phyloP scores from a whole-genome alignment of 257 asterid genomes.

The Voacanga thouarsii region DNA sequence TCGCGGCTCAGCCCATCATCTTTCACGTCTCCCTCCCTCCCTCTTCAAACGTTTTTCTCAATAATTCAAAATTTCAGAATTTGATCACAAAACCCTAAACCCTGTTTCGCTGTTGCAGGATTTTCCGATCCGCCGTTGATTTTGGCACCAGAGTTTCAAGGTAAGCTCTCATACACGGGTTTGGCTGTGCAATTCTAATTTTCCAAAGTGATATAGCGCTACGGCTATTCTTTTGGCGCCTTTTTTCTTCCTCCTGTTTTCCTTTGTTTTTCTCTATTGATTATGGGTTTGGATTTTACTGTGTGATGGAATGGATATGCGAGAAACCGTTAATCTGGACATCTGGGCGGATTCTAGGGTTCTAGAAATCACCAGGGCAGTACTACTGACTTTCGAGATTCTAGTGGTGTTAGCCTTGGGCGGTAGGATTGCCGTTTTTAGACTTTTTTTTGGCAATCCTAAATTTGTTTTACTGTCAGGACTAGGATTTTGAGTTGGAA shows the following conservation, averaged over 20 bases:
- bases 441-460: not conserved
- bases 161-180: not conserved
- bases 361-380: not conserved
- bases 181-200: not conserved
- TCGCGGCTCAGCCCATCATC: slow-evolving; percentile 30
- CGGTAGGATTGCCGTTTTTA: not conserved
- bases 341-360: not conserved
- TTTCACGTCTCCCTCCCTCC: slow-evolving; percentile 17
- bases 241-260: not conserved
- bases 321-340: not conserved
- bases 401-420: not conserved
- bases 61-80: slow-evolving; percentile 17
- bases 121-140: slow-evolving; percentile 13
- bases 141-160: not conserved
- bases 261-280: not conserved
- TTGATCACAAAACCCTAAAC: slow-evolving; percentile 24
- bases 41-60: not conserved
- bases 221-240: slow-evolving; percentile 9
- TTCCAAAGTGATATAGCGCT: not conserved
- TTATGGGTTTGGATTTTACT: not conserved
- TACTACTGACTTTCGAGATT: not conserved
- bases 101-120: slow-evolving; percentile 6
- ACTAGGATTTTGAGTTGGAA: not conserved
- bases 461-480: not conserved
- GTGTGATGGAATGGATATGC: not conserved